These are phyloP conservation scores for Alternaria rosae DNA, from an alignment of 2,329 filamentous ascomycete species.

Conservation along the genomic window DNA sequence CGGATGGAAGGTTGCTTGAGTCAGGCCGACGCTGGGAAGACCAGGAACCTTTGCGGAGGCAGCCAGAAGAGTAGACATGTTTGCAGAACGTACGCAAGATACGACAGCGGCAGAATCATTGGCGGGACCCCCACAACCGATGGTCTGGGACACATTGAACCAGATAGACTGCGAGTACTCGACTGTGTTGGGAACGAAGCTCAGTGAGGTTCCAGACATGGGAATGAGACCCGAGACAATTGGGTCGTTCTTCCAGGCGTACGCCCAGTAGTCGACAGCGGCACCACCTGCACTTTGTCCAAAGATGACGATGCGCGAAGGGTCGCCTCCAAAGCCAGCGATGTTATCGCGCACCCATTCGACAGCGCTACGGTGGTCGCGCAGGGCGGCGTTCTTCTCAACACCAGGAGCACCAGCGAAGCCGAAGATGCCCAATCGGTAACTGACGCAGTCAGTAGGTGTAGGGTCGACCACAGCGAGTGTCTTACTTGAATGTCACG, in stretches of 20 bases:
- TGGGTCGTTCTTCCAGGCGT: slow-evolving; percentile 57
- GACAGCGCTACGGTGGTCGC: slow-evolving; percentile 36
- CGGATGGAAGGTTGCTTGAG: slow-evolving; percentile 41
- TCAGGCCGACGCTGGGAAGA: slow-evolving; percentile 32
- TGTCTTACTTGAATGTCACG: slow-evolving; percentile 35
- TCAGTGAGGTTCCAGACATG: slow-evolving; percentile 56
- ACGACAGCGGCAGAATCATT: slow-evolving; percentile 38
- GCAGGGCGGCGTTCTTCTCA: slow-evolving; percentile 48
- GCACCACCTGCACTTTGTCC: slow-evolving; percentile 51
- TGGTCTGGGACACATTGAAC: slow-evolving; percentile 49
- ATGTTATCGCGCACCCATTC: slow-evolving; percentile 55
- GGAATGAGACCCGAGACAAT: slow-evolving; percentile 59
- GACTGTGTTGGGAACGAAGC: slow-evolving; percentile 37
- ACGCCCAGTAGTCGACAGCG: slow-evolving; percentile 59
- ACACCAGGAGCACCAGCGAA: slow-evolving; percentile 48
- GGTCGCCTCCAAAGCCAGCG: slow-evolving; percentile 51
- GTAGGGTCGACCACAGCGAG: not conserved
- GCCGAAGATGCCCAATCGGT: slow-evolving; percentile 51
- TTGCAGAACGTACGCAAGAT: slow-evolving; percentile 47
- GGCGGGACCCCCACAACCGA: slow-evolving; percentile 45
- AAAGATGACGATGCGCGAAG: slow-evolving; percentile 49
- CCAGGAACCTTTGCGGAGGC: slow-evolving; percentile 36
- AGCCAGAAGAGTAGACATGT: slow-evolving; percentile 29
- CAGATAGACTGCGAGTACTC: slow-evolving; percentile 35
- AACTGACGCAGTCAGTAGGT: slow-evolving; percentile 24